Base-by-base conservation (phyloP, 2,329 filamentous ascomycete genomes). In the Ascochyta viciae-villosae region DNA sequence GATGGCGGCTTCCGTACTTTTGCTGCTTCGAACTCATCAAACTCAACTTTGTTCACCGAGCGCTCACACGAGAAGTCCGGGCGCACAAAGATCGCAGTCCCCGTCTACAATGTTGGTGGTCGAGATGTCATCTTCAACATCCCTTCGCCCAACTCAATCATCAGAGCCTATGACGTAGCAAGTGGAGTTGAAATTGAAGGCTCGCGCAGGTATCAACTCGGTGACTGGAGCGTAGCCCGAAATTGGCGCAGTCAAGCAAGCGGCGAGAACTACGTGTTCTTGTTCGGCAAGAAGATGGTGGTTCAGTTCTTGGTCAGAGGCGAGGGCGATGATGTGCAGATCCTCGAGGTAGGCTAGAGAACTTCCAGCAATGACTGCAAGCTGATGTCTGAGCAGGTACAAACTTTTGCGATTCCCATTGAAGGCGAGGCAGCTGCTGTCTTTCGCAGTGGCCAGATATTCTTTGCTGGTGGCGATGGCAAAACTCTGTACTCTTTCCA, bases 201-300 rank as follows among this genome's bases (percentile, higher is more conserved):
- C 13, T 65, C 68, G 12, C 51, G 63, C 12, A 72, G 70, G 57
- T 64, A 60, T 9, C 51, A 66, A 31, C 51, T 72, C 8, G 69
- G 70, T 5, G 69, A 73, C 37, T 72, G 69, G 70, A 71, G 67
- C 26, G 63, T 65, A 6, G 60, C 66, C 9, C 70, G 70, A 16
- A 58, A 55, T n/a, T 73, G 70, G 70, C 62, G 63, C 6, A 72
- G 66, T 34, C 47, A 48, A 12, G 57, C 59, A 19, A 72, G 69
- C 23, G 67, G 67, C 1, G 56, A 70, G 13, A 65, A 49, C 34
- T 72, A 73, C 37, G 29, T 72, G 6, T 73, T 69, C 44, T 26
- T 73, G 9, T 72, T 73, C 38, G 70, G 70, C 24, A 73, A 73
- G 51, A 67, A 65, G 42, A 64, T 59, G 56, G 65, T 65, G 2